phyloP scores from a whole-genome alignment of 2,329 filamentous ascomycete species.

The Didymella pinodella region DNA sequence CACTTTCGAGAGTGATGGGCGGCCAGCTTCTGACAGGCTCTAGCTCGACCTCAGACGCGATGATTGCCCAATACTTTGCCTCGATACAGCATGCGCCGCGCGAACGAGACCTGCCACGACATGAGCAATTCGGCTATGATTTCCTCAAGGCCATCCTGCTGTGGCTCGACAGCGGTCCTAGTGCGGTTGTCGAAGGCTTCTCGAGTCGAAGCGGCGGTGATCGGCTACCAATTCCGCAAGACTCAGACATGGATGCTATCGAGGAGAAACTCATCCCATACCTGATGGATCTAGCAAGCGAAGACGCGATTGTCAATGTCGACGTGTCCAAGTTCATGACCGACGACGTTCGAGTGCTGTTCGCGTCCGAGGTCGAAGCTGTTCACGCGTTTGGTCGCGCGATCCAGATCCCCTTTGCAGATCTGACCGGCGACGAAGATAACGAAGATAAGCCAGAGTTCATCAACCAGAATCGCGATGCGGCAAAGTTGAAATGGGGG shows the following conservation, averaged over 20 bases:
- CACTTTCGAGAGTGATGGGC: conserved; percentile 64
- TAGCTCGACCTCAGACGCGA: conserved; percentile 37
- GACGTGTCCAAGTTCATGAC: conserved; percentile 66
- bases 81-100: conserved; percentile 57
- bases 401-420: conserved; percentile 61
- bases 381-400: conserved; percentile 65
- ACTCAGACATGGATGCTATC: conserved; percentile 61
- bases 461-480: conserved; percentile 54
- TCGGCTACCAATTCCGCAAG: conserved; percentile 62
- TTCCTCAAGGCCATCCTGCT: conserved; percentile 70
- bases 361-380: conserved; percentile 62
- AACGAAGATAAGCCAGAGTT: conserved; percentile 30
- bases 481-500: conserved; percentile 64
- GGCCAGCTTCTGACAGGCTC: conserved; percentile 59
- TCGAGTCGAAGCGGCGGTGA: conserved; percentile 55
- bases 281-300: conserved; percentile 61
- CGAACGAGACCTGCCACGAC: conserved; percentile 43
- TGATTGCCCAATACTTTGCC: conserved; percentile 57
- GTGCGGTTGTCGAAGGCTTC: conserved; percentile 65
- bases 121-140: conserved; percentile 68
- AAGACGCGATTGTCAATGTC: conserved; percentile 62
- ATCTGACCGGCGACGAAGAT: conserved; percentile 52
- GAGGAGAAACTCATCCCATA: conserved; percentile 67
- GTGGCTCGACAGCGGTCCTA: conserved; percentile 67
- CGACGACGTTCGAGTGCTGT: conserved; percentile 62